Evolutionary conservation across 495 filamentous ascomycete genomes (phyloP), one percentile per base, ranked within the genome.

Genomic region (Neurospora sp.): DNA sequence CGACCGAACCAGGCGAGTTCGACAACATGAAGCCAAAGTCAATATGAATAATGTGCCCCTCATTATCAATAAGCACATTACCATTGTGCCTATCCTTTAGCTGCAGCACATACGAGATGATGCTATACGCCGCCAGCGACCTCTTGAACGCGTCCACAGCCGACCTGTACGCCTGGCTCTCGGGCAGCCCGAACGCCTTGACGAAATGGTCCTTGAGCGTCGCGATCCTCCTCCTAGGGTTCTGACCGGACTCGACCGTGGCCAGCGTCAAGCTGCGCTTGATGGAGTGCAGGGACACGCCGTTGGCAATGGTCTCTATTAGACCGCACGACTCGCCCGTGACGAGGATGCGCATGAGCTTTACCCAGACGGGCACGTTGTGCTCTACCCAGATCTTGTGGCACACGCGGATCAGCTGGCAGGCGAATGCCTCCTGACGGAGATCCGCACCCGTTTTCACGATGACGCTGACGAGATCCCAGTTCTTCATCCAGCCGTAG

Each of bases 21-120:
- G 89, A 91, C 66, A 93, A 85, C 91, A 93, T 93, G 79, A 93
- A 93, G 66, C 91, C 91, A 79, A 93, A 93, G 80, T 93, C 91
- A 73, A 93, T 93, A 78, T 93, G 91, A 73, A 93, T 91, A 36
- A 93, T 92, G 76, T 93, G 91, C 19, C 91, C 91, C 78, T 91
- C 87, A 77, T 92, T 92, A 77, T 93, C 91, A 76, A 93, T 91
- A 66, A 93, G 83, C 39, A 93, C 89, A 76, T 93, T 93, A 21
- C 91, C 91, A 77, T 93, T 93, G 81, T 93, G 91, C n/a, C 91
- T 84, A 78, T 93, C 91, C 77, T 93, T 93, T 36, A 93, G 85
- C 78, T 93, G 91, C 69, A 93, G 83, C 74, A 93, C 85, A 77
- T 93, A 93, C 73, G 87, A 91, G 72, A 93, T 90, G 69, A 93